Conservation (phyloP, 305 asterid species). For the Fraxinus albicans region DNA sequence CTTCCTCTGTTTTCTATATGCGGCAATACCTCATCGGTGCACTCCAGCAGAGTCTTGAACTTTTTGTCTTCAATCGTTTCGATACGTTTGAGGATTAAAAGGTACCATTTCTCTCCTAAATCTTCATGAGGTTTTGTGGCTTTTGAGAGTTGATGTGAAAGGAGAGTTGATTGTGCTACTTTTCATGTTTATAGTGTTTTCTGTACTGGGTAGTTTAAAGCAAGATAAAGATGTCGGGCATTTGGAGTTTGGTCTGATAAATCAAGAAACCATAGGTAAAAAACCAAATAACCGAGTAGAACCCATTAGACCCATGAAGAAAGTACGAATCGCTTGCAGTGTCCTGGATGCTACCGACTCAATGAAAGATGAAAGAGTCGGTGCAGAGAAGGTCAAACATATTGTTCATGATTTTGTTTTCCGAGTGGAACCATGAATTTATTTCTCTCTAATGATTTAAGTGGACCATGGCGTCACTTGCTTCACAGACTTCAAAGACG, state of each 20-base stretch:
- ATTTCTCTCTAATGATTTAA: conserved; percentile 12
- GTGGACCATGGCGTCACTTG: neutral
- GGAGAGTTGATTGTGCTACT: neutral
- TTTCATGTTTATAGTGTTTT: conserved; percentile 63
- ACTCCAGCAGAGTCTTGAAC: conserved; percentile 47
- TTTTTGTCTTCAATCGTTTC: conserved; percentile 49
- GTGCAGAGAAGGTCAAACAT: conserved; percentile 38
- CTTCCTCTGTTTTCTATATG: conserved; percentile 29
- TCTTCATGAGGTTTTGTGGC: conserved; percentile 27
- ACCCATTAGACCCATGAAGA: conserved; percentile 32
- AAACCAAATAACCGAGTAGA: conserved; percentile 29
- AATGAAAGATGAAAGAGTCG: conserved; percentile 35
- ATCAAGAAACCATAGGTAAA: conserved; percentile 25
- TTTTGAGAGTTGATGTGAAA: conserved; percentile 40
- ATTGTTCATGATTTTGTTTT: conserved; percentile 46
- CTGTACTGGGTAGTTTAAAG: neutral
- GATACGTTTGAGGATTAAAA: conserved; percentile 98
- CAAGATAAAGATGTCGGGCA: neutral
- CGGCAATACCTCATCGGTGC: conserved; percentile 55
- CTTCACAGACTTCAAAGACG: neutral
- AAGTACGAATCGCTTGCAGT: conserved; percentile 49
- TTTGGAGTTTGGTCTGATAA: conserved; percentile 23
- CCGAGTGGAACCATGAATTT: conserved; percentile 22
- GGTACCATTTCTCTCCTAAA: conserved; percentile 39
- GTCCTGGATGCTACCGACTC: conserved; percentile 70